Base-by-base conservation (phyloP, 805 yeast species). In the Blastobotrys mokoenaii region DNA sequence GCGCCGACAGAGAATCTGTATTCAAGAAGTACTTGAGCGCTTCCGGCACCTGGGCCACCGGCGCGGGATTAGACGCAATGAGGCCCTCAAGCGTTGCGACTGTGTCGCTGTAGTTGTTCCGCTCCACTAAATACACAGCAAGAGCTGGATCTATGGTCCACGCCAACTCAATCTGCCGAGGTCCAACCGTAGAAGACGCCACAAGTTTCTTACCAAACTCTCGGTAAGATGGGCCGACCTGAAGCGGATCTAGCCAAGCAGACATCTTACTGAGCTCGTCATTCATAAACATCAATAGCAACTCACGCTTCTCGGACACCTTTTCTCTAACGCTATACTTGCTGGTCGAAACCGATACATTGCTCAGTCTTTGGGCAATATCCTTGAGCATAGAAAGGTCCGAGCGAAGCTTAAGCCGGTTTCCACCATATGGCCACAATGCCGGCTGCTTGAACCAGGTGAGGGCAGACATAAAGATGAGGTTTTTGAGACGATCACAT, bases 351-450 rank as follows among this genome's bases (percentile, higher is more conserved):
- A 53, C 49, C n/a, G 33, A 22, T 4, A 51, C 44, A 36, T 58
- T 57, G 27, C 58, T 56, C 49, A 62, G 60, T 33, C 51, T 57
- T 50, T 58, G 53, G 3, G 76, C 72, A 2, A 84, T 71, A 18
- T 74, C 79, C 25, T 71, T 66, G 52, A 90, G 67, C 41, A 81
- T 63, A 3, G 71, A 67, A 54, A 74, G 71, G 55, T 89, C 96
- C 1, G 86, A 76, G 51, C 79, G 80, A 42, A 80, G 78, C 58
- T 79, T 79, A 50, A 85, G 63, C 38, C 76, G 71, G 58, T 90
- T 87, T 9, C 87, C 82, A 2, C 98, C 97, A 66, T 73, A 88
- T 12, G 97, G 96, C 67, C 82, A 82, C 2, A 73, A 68, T 1
- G 77, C 69, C 16, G 76, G 70, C 39, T 68, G 71, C 18, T 70